Base-by-base conservation (phyloP, 2,329 filamentous ascomycete genomes). In the Exserohilum turcica region DNA sequence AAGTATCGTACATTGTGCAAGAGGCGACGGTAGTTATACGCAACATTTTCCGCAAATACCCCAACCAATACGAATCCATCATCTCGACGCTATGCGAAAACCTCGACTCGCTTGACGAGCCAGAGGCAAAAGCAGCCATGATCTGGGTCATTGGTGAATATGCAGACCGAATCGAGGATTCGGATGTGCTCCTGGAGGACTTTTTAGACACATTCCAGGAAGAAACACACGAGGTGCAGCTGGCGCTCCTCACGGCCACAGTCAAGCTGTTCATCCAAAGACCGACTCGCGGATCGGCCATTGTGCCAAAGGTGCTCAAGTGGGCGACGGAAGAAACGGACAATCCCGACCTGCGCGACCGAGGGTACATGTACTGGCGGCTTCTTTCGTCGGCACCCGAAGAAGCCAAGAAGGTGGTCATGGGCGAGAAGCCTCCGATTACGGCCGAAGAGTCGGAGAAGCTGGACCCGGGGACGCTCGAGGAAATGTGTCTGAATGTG, bases 291-390 rank as follows among this genome's bases (percentile, higher is more conserved):
- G 94, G 91, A 21, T 92, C 96, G 68, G 87, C 95, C 46, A 82
- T 99, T 6, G 93, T 99, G 0, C 94, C 93, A 0, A 92, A 92
- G 68, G 93, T 97, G 2, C 80, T 99, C 44, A 97, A 97, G 76
- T 97, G 94, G 93, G 95, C 94, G 4, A 99, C 94, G 0, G 94
- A 97, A 74, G 94, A 97, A 74, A 97, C 93, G n/a, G 94, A 99
- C 71, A 97, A 99, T 74, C 94, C 94, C 0, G 94, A 99, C 75
- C 84, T 99, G 24, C 87, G 94, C 59, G 94, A 99, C 74, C 83
- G 94, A 66, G 94, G 94, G 0, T 99, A 97, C 79, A 97, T 99
- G 92, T 99, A 99, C 80, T 99, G 94, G 94, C 90, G 94, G 4
- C 83, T 99, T 12, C 82, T 99, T 1, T 96, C 92, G 1, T 95